Evolutionary conservation across 2,329 filamentous ascomycete genomes (phyloP).

Genomic region (Aspergillus sp.): DNA sequence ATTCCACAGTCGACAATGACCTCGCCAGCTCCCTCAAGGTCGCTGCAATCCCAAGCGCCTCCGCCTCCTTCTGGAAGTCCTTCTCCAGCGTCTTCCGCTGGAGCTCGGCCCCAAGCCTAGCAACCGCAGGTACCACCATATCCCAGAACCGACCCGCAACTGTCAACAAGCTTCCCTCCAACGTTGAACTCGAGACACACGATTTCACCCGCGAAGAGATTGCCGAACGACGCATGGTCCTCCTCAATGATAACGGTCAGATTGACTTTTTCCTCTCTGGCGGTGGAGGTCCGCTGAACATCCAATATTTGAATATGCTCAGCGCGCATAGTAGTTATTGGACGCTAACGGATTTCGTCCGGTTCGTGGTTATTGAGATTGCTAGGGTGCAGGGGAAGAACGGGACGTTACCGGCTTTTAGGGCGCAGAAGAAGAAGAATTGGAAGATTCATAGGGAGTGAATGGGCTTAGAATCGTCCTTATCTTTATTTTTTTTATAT

Average conservation of each 20-base stretch:
- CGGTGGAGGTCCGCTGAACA: constrained; percentile 78
- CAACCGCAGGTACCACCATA: constrained; percentile 56
- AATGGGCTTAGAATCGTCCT: constrained; percentile 1
- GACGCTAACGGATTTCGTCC: constrained; percentile 77
- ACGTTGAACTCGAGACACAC: constrained; percentile 89
- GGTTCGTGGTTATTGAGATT: constrained; percentile 81
- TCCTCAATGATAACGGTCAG: constrained; percentile 94
- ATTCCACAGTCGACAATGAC: constrained; percentile 73
- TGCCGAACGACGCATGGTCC: constrained; percentile 75
- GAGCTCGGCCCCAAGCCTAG: constrained; percentile 37
- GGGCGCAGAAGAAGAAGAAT: constrained; percentile 45
- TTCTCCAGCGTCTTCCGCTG: constrained; percentile 56
- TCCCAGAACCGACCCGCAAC: constrained; percentile 52
- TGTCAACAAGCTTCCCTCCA: constrained; percentile 53
- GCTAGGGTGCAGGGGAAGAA: constrained; percentile 63
- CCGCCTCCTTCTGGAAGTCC: constrained; percentile 56
- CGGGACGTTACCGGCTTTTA: constrained; percentile 46
- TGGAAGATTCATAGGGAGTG: constrained; percentile 40
- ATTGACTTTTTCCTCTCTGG: constrained; percentile 83
- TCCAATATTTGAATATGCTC: constrained; percentile 96
- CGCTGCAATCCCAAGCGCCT: constrained; percentile 69
- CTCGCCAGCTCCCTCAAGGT: constrained; percentile 70
- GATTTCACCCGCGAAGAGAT: constrained; percentile 89
- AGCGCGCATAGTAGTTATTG: constrained; percentile 94
- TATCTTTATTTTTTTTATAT: not conserved